These are phyloP conservation scores for Vanderwaltozyma verrucispora DNA, from an alignment of 805 yeast species.

Conservation along the genomic window DNA sequence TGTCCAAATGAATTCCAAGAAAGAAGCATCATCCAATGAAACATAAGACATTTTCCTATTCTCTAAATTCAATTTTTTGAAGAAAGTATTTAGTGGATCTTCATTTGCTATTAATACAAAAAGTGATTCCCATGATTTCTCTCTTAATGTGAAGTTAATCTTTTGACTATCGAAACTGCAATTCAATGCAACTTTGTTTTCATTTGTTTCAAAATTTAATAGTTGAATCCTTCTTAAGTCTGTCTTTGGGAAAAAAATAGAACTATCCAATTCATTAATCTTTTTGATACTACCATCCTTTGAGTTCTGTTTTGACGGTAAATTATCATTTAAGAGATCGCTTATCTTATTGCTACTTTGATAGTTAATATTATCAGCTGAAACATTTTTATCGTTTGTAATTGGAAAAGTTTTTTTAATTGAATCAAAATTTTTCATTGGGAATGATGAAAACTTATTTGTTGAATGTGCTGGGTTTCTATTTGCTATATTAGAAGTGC, in stretches of 20 bases:
- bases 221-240: conserved; percentile 1
- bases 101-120: neutral
- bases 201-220: conserved; percentile 2
- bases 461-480: too few relatives aligned
- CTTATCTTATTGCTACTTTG: too few relatives aligned
- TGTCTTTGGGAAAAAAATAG: conserved; percentile 1
- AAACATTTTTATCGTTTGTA: too few relatives aligned
- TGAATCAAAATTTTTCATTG: too few relatives aligned
- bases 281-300: too few relatives aligned
- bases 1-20: conserved; percentile 5
- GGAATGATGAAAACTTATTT: too few relatives aligned
- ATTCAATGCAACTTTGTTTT: neutral
- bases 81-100: conserved; percentile 1
- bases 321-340: too few relatives aligned
- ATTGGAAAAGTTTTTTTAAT: too few relatives aligned
- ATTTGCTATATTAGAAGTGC: too few relatives aligned
- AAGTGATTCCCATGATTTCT: neutral
- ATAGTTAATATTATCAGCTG: too few relatives aligned
- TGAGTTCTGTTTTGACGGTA: neutral
- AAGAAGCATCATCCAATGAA: conserved; percentile 2
- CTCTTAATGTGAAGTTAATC: neutral
- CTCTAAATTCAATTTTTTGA: neutral
- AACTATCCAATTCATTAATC: conserved; percentile 1
- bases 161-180: neutral
- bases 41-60: neutral